Evolutionary conservation across 2,329 filamentous ascomycete genomes (phyloP).

Genomic region (Sporothrix curviconia): DNA sequence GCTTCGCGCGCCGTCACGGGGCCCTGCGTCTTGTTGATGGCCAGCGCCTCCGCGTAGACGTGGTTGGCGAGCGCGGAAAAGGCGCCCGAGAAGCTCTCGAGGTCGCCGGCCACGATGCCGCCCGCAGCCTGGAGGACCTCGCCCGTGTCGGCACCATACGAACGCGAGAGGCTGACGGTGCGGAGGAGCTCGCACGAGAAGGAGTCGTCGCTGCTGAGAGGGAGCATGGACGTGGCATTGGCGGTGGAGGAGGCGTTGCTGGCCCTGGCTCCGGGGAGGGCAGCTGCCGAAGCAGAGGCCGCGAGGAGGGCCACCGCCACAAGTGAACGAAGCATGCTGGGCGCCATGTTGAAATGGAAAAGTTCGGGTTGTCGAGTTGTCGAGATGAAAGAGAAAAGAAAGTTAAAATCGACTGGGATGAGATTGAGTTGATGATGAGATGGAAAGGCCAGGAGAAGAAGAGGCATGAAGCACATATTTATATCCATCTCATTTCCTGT

Average conservation of each 20-base stretch:
- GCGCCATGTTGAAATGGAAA: background rate
- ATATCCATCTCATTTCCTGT: background rate
- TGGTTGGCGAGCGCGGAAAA: constrained; percentile 23
- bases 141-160: constrained; percentile 24
- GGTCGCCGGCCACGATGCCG: constrained; percentile 23
- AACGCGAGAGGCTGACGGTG: constrained; percentile 19
- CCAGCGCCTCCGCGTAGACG: constrained; percentile 17
- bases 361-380: background rate
- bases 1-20: constrained; percentile 26
- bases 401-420: background rate
- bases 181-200: constrained; percentile 26
- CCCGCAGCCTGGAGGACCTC: constrained; percentile 26
- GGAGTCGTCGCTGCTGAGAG: constrained; percentile 21
- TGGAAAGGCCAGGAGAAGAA: background rate
- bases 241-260: background rate
- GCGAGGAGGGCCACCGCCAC: background rate
- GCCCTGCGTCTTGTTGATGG: constrained; percentile 18
- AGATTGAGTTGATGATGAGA: background rate
- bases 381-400: background rate
- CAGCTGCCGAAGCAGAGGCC: background rate
- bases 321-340: too few relatives aligned
- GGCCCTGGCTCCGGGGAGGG: background rate
- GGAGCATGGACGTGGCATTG: constrained; percentile 19
- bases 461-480: background rate
- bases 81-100: constrained; percentile 22